Evolutionary conservation across 805 yeast genomes (phyloP).

Genomic region (Saturnispora saitoi): DNA sequence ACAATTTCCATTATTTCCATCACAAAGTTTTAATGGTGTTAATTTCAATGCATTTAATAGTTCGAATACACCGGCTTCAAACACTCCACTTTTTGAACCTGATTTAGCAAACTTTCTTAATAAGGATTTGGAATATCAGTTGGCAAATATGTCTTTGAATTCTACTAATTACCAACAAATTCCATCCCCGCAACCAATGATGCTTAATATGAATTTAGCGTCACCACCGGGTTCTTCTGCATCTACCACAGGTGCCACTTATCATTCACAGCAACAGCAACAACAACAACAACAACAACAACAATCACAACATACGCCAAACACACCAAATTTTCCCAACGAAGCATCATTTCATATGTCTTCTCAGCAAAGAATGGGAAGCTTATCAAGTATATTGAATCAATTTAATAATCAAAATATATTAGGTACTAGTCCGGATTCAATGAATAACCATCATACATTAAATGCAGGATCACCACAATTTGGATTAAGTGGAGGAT

Average conservation of each 20-base stretch:
- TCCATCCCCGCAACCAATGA: constrained; percentile 10
- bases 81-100: constrained; percentile 4
- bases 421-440: constrained; percentile 3
- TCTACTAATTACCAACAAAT: not conserved
- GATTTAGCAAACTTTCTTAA: constrained; percentile 14
- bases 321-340: constrained; percentile 5
- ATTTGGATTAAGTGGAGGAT: not conserved
- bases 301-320: not conserved
- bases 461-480: not conserved
- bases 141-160: constrained; percentile 14
- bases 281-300: not conserved
- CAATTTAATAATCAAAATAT: constrained; percentile 2
- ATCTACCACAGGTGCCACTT: constrained; percentile 9
- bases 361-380: not conserved
- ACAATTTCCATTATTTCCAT: constrained; percentile 7
- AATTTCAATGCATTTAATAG: constrained; percentile 4
- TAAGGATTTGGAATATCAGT: constrained; percentile 17
- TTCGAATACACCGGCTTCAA: constrained; percentile 1
- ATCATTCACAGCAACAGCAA: constrained; percentile 1
- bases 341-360: constrained; percentile 7
- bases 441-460: not conserved
- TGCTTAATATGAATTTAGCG: constrained; percentile 9
- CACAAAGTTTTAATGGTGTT: constrained; percentile 8
- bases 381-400: constrained; percentile 6
- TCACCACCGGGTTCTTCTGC: constrained; percentile 12